Evolutionary conservation across 2,329 filamentous ascomycete species (phyloP), one percentile per base, ranked within the genome.

Genomic region (Tolypocladium endophyticum): DNA sequence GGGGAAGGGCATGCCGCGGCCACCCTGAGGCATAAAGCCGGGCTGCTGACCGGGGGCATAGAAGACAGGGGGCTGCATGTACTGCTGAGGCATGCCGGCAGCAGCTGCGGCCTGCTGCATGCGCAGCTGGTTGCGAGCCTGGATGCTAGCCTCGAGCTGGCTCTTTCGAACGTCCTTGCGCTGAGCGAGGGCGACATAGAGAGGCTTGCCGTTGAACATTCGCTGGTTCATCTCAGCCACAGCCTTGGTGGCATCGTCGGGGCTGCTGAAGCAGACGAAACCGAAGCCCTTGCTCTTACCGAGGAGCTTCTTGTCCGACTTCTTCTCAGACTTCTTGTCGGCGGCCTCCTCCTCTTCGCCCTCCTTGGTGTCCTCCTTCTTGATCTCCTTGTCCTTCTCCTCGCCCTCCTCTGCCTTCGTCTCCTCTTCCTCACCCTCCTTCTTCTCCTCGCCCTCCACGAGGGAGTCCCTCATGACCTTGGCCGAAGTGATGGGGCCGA

Each of bases 201-300:
- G 84, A 60, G 94, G 94, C 87, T 99, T 99, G 80, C 85, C 85
- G 76, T 92, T 89, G 68, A 97, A 83, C 94, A 99, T 99, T 77
- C 94, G 92, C 83, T 97, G 93, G 83, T 99, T 99, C 91, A 97
- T 97, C 78, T 99, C 94, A 62, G 92, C 92, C 65, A 99, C 93
- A 65, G 94, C 94, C 86, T 97, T 97, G 79, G 93, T 97, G 66
- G 94, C 94, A 76, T 99, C 94, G 71, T 99, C 94, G 62, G 94
- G 92, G 83, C 96, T 97, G 85, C 90, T 94, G 83, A 99, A 99
- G 89, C 94, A 99, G 72, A 99, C 94, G 76, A 99, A 99, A 70
- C 94, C 94, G 75, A 99, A 99, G 75, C 94, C 94, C 84, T 97
- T 99, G 88, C 92, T 96, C 89, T 97, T 97, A 75, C 94, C 94